A percentile compares a stretch with the other conserved stretches of the same genome.
Evolutionary conservation across 225 moss, liverwort and hornwort species (phyloP).

Genomic region (Thuidium tamariscinum): DNA sequence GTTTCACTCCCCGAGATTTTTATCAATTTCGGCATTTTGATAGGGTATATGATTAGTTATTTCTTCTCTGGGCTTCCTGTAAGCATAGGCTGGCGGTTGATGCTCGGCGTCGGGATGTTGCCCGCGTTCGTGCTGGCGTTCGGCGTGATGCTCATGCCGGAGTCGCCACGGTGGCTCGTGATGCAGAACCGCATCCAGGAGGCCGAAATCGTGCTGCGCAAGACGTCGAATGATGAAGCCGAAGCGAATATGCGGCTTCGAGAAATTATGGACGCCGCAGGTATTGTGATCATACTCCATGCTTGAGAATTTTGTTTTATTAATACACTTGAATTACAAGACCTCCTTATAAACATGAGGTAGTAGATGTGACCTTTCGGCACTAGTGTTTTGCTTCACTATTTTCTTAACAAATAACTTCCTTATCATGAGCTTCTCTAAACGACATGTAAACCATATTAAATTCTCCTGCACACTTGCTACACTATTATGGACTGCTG

Average conservation of each 20-base stretch:
- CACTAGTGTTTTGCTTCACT: background rate
- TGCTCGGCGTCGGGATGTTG: conserved; percentile 68
- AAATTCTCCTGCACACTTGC: background rate
- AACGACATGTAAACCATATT: background rate
- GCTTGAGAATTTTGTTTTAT: background rate
- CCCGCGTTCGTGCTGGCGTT: conserved; percentile 60
- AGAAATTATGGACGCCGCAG: conserved; percentile 73
- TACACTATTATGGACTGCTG: background rate
- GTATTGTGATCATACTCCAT: background rate
- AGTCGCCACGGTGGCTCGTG: conserved; percentile 98
- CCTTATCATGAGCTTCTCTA: background rate
- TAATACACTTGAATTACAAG: background rate
- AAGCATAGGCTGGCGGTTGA: conserved; percentile 64
- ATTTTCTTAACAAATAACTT: background rate
- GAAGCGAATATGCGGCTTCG: conserved; percentile 70
- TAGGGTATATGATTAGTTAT: conserved; percentile 72
- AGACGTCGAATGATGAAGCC: conserved; percentile 58
- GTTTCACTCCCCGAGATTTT: conserved; percentile 90
- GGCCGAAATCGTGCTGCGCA: conserved; percentile 66
- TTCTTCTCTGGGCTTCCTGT: conserved; percentile 57
- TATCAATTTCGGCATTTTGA: conserved; percentile 78
- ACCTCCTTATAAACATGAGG: background rate
- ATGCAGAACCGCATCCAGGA: conserved; percentile 70
- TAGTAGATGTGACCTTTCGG: background rate
- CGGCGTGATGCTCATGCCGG: conserved; percentile 73